Evolutionary conservation across 2,329 filamentous ascomycete genomes (phyloP).

Genomic region (Ceratocystis variospora): DNA sequence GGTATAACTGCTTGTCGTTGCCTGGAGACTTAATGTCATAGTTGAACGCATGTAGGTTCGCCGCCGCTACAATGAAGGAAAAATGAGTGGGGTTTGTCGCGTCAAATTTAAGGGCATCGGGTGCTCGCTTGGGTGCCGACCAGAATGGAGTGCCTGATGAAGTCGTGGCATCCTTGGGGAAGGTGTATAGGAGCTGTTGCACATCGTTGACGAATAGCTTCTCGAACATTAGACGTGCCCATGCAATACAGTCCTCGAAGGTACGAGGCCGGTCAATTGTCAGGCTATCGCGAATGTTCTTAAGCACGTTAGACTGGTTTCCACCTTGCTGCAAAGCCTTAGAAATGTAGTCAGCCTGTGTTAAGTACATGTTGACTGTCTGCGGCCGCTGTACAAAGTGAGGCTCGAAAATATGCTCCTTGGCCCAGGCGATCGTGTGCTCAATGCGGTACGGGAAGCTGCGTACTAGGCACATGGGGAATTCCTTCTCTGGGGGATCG

Average conservation of each 20-base stretch:
- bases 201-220: conserved; percentile 95
- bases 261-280: conserved; percentile 82
- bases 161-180: conserved; percentile 84
- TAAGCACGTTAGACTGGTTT: conserved; percentile 85
- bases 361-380: conserved; percentile 85
- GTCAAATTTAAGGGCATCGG: conserved; percentile 82
- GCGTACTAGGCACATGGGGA: conserved; percentile 94
- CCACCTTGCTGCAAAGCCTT: conserved; percentile 80
- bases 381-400: conserved; percentile 89
- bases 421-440: conserved; percentile 96
- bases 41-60: conserved; percentile 93
- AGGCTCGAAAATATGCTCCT: conserved; percentile 79
- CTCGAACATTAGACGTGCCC: conserved; percentile 89
- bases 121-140: conserved; percentile 95
- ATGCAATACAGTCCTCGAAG: conserved; percentile 93
- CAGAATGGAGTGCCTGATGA: conserved; percentile 86
- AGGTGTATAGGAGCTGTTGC: conserved; percentile 89
- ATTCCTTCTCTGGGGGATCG: conserved; percentile 94
- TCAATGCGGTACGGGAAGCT: conserved; percentile 98
- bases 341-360: conserved; percentile 80
- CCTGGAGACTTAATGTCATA: conserved; percentile 86
- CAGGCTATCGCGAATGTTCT: conserved; percentile 78
- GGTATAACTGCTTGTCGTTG: conserved; percentile 55
- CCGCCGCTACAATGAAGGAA: conserved; percentile 72
- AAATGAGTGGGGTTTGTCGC: conserved; percentile 72